Conservation (phyloP, 331 rosid species). For the Arachis monticola region DNA sequence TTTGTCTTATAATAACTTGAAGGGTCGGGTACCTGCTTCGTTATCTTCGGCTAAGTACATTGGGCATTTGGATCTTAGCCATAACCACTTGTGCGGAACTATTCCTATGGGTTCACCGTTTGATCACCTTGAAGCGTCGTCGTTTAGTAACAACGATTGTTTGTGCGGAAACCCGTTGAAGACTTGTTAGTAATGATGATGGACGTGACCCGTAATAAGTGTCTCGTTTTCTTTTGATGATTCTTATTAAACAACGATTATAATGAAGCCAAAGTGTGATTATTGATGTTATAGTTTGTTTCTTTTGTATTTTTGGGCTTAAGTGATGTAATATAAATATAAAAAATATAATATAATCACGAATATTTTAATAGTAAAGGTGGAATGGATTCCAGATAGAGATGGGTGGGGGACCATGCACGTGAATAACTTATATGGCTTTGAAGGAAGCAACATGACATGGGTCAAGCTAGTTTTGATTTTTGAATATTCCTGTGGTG, state of each 20-base stretch:
- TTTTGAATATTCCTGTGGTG: slow-evolving; percentile 23
- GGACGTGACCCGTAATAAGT: slow-evolving; percentile 11
- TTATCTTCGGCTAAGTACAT: slow-evolving; percentile 66
- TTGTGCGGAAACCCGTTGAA: slow-evolving; percentile 85
- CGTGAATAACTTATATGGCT: slow-evolving; percentile 38
- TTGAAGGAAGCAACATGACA: slow-evolving; percentile 11
- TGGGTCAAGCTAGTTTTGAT: background rate
- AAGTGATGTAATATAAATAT: slow-evolving; percentile 15
- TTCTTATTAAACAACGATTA: background rate
- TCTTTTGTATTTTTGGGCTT: background rate
- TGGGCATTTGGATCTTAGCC: slow-evolving; percentile 85
- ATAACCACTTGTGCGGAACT: slow-evolving; percentile 84
- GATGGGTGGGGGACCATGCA: slow-evolving; percentile 18
- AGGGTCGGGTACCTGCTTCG: slow-evolving; percentile 72
- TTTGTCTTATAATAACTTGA: slow-evolving; percentile 66
- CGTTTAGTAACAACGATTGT: slow-evolving; percentile 75
- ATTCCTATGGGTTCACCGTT: slow-evolving; percentile 82
- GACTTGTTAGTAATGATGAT: slow-evolving; percentile 43
- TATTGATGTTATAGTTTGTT: background rate
- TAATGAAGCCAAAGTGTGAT: slow-evolving; percentile 18
- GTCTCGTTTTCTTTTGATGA: slow-evolving; percentile 11
- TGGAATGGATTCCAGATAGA: slow-evolving; percentile 18
- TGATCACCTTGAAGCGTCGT: slow-evolving; percentile 78
- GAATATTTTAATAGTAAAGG: background rate
- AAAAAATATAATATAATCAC: no score